Evolutionary conservation across 306 rosid species (phyloP).

Genomic region (Vachellia pachyceras): DNA sequence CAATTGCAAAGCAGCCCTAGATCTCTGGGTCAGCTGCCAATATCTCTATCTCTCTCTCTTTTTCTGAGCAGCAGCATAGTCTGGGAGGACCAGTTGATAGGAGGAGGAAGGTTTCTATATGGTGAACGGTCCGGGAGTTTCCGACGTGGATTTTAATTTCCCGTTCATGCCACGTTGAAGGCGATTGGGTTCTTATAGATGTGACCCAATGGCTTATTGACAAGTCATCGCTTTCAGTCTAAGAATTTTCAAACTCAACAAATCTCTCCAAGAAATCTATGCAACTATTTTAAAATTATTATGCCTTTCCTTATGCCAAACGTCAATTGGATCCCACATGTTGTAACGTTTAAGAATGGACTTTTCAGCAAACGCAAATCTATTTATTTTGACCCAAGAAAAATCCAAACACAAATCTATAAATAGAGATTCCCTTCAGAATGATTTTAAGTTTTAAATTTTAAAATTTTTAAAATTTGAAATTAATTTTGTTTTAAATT

Average conservation of each 20-base stretch:
- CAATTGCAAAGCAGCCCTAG: slow-evolving; percentile 33
- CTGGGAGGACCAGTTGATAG: slow-evolving; percentile 1
- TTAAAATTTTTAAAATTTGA: no score
- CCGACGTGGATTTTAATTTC: slow-evolving; percentile 21
- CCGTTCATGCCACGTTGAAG: neutral
- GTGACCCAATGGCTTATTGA: neutral
- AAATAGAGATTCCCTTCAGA: no score
- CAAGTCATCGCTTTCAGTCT: neutral
- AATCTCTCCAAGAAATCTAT: neutral
- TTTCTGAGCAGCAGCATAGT: neutral
- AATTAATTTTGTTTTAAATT: no score
- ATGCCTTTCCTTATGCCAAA: neutral
- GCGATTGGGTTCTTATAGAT: neutral
- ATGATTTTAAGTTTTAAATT: no score
- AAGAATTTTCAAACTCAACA: neutral
- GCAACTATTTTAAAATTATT: neutral
- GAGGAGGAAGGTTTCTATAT: neutral
- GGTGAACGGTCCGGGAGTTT: neutral
- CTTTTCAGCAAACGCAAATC: no score
- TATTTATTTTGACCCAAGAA: no score
- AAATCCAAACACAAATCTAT: no score
- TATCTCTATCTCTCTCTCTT: slow-evolving; percentile 23
- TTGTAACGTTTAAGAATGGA: no score
- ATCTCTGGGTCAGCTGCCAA: slow-evolving; percentile 60
- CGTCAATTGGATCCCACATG: neutral